Base-by-base conservation (phyloP, 495 filamentous ascomycete species). In the Tuber aestivum region DNA sequence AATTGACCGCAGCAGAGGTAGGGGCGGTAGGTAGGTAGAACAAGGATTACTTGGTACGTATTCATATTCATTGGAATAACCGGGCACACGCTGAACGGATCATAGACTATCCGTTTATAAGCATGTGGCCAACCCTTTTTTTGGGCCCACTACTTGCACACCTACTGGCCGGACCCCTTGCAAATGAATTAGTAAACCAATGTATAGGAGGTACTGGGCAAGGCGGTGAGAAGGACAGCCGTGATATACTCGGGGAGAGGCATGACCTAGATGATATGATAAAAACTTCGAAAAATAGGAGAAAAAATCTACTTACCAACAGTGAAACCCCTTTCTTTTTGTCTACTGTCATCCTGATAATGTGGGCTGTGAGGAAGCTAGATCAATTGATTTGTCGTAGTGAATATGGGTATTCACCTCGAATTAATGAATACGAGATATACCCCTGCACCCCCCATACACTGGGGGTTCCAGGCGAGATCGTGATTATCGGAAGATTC, bases 111-210 rank as follows among this genome's bases (percentile, higher is more conserved):
- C 50, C 4, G 10, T 27, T 27, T 61, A 12, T 27, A 7, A 27
- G 14, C n/a, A 61, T 8, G 4, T 61, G 50, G 23, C 10, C 9
- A 61, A 20, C 50, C 18, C 4, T 12, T 27, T 14, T 12, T 27
- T 61, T 27, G 50, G 4, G 18, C 9, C n/a, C 10, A 9, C 23
- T 6, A 14, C 9, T 8, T 16, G 4, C 9, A 4, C 0, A 14
- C 23, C 14, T 0, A 8, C 45, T 0, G 0, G 7, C n/a, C 8
- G n/a, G 3, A 23, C 1, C n/a, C 10, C 27, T 27, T 3, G 4
- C n/a, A 14, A 12, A 14, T 12, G 50, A 14, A n/a, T 50, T 50
- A 23, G 2, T 10, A n/a, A 50, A 50, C 6, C 2, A 1, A 8
- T 50, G 10, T 9, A 23, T 2, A 20, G 7, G 21, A 23, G 10